Evolutionary conservation across 2,329 filamentous ascomycete genomes (phyloP), one percentile per base, ranked within the genome.

Genomic region (Lachnellula arida): DNA sequence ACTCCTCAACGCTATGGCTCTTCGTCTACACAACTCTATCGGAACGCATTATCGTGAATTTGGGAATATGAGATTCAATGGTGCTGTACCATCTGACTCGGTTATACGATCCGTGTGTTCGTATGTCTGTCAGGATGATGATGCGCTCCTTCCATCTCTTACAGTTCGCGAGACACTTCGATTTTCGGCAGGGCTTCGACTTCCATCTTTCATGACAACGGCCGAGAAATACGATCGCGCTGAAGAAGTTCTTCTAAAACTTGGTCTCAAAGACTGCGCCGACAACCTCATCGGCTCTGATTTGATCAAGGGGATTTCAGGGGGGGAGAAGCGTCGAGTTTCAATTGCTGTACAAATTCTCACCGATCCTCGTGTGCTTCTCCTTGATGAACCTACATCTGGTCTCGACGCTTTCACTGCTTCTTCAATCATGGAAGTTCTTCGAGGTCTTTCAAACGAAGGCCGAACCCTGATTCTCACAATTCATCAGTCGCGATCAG

Each of bases 371-470:
- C 81, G 84, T 1, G 80, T 92, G 2, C 72, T 92, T 1, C 75
- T 92, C 0, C 78, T 92, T 0, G 88, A 92, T 58, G 88, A 92
- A 62, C 88, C 89, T 0, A 87, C 88, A 0, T 89, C 85, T 3
- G 88, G 89, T 0, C 73, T 91, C 0, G 89, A 92, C 65, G 87
- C 88, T 0, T 91, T 91, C 63, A 91, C 88, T 0, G 88, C 88
- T 1, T 83, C 80, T 52, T 91, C 87, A 1, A 90, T 91, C 59
- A 83, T 90, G 71, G 86, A 89, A 58, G 86, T 91, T 2, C 77
- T 91, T 1, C 78, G 81, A 23, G 84, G 84, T 2, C 75, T 92
- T 2, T 87, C 88, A 0, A 80, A 82, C 22, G 88, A 91, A 71
- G 88, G 88, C 1, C 81, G 87, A 5, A 91, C 88, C 0, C 70